Base-by-base conservation (phyloP, 495 filamentous ascomycete genomes). In the Oleoguttula mirabilis region DNA sequence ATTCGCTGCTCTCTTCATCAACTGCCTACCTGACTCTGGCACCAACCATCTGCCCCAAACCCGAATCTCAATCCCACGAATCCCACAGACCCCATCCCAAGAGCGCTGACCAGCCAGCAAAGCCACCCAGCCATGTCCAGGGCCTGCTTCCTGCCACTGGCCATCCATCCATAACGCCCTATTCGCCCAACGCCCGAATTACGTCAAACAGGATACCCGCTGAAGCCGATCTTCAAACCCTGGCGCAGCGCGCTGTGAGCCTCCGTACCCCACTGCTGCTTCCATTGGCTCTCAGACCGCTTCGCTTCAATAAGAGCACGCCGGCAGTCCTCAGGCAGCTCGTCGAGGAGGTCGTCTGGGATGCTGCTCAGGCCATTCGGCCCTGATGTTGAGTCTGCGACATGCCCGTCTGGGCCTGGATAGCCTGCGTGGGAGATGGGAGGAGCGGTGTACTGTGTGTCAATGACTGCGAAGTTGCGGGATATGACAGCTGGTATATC, bases 391-490 rank as follows among this genome's bases (percentile, higher is more conserved):
- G 48, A 39, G 50, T 79, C 76, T 23, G 64, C 56, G 38, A 67
- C 59, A 33, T 72, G 70, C 25, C 71, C 74, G 55, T 80, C 77
- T 5, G 77, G 77, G 11, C 79, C 79, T 3, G 79, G 79, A 32
- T 77, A 56, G 21, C 76, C 76, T 40, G 77, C 59, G 32, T 66
- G 66, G 3, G 76, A 61, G 55, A 71, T 53, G 54, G 65, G 65
- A 1, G 84, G 77, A 6, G 70, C 66, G 52, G 77, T 73, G 54
- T 73, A 76, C 54, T 75, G 61, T 8, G 77, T 77, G 53, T 94
- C 87, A 15, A 77, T 64, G 45, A 93, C 70, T 41, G 80, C 66
- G 62, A 81, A 88, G 54, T 84, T 87, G 38, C 79, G 74, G 10
- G 78, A 69, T 36, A 85, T 67, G 44, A 75, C 63, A 1, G 73